Evolutionary conservation across 768 basidiomycete species (phyloP), one percentile per base, ranked within the genome.

Genomic region (Infundibulicybe gibba): DNA sequence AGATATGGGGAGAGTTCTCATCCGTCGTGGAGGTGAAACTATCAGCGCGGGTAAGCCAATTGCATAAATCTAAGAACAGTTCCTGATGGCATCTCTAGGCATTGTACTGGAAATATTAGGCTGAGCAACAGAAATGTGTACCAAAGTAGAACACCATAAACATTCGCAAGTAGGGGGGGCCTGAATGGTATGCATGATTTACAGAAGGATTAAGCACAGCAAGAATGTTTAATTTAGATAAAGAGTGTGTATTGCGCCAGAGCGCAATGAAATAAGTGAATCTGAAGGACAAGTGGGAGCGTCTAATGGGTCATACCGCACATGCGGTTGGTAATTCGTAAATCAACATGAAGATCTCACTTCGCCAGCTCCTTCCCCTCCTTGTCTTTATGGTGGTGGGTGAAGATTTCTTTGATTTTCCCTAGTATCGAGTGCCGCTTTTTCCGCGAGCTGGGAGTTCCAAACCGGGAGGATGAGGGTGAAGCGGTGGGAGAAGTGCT

Each of bases 1-100:
- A 65, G 90, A 94, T 46, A 97, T 98, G 97, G 97, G 97, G 0
- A 71, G 97, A 40, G 78, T 99, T 43, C 61, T 99, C 52, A 72
- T 99, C 48, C 73, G 97, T 38, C 71, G 95, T 45, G 84, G 82
- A 25, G 97, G 97, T 0, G 94, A 97, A 69, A 97, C 97, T 0
- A 88, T 99, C 49, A 92, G 85, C 33, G 94, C 94, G 39, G 94
- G 94, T 85, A 54, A 43, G 73, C 46, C 43, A 25, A 25, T 25
- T 3, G 25, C 8, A 25, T 52, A 54, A 40, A 48, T 32, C n/a
- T n/a, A 35, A 11, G 12, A 38, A 12, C 30, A 15, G 30, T 37
- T 20, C 21, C 25, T 25, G 8, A 25, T 4, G 25, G 25, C 31
- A 14, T 19, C 12, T 34, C 2, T 32, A 77, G 75, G 77, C n/a